Evolutionary conservation across 305 asterid genomes (phyloP).

Genomic region (Fraxinus latifolia): DNA sequence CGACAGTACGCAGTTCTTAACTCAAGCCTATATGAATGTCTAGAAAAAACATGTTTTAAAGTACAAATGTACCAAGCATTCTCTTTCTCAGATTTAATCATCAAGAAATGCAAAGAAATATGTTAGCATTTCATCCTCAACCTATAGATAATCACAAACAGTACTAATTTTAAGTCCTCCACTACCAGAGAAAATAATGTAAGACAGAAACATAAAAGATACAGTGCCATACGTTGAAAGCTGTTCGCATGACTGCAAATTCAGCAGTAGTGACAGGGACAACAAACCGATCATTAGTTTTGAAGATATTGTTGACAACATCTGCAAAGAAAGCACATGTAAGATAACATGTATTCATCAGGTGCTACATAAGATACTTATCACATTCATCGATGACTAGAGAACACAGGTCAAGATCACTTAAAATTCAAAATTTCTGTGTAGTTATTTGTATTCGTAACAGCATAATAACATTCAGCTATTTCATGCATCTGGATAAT

Average conservation of each 20-base stretch:
- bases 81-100: not conserved
- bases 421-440: not conserved
- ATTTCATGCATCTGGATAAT: not conserved
- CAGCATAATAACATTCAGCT: conserved; percentile 3
- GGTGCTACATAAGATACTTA: conserved; percentile 7
- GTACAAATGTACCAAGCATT: not conserved
- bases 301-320: conserved; percentile 66
- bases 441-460: not conserved
- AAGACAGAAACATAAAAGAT: not conserved
- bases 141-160: not conserved
- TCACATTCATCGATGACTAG: not conserved
- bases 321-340: conserved; percentile 40
- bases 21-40: not conserved
- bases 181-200: conserved; percentile 9
- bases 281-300: conserved; percentile 60
- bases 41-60: not conserved
- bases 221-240: conserved; percentile 56
- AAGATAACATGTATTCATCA: not conserved
- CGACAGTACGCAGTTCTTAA: not conserved
- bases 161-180: not conserved
- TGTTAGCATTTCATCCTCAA: not conserved
- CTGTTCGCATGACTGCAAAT: conserved; percentile 83
- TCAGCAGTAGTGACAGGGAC: conserved; percentile 87
- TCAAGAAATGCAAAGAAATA: conserved; percentile 17
- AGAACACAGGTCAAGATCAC: not conserved